Evolutionary conservation across 1,284 basidiomycete genomes (phyloP).

Genomic region (Trametes polyzona): DNA sequence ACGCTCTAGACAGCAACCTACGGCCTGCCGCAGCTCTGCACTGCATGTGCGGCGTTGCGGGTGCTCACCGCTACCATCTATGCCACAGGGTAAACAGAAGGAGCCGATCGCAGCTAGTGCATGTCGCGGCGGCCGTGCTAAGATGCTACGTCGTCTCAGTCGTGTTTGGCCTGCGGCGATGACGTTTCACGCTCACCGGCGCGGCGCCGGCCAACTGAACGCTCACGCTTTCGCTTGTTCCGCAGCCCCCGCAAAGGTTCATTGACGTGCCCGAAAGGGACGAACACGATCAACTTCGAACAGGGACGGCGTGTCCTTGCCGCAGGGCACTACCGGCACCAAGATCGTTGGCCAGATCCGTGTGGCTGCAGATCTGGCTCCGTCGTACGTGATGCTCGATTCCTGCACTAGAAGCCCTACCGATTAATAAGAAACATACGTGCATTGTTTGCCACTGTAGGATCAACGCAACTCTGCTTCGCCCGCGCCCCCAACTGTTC

Average conservation of each 20-base stretch:
- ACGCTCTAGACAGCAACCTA: too few species aligned
- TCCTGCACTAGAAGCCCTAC: too few species aligned
- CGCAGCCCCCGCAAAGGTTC: not conserved
- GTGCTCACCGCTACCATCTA: not conserved
- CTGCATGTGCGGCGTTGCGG: too few species aligned
- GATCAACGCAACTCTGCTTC: too few species aligned
- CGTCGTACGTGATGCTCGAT: not conserved
- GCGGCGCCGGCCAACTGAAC: not conserved
- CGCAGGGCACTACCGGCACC: not conserved
- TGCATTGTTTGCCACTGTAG: too few species aligned
- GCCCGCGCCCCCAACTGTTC: too few species aligned
- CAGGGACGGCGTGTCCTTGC: not conserved
- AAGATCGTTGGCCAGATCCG: conserved; percentile 3
- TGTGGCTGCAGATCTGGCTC: not conserved
- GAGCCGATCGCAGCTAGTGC: not conserved
- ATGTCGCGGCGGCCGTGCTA: not conserved
- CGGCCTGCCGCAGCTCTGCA: too few species aligned
- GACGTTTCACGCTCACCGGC: not conserved
- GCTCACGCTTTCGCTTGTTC: not conserved
- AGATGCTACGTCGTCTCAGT: not conserved
- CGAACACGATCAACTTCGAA: not conserved
- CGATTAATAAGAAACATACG: too few species aligned
- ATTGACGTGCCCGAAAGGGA: not conserved
- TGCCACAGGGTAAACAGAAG: not conserved
- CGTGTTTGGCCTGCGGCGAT: not conserved